Conservation (phyloP, 305 asterid species). For the Fraxinus sp. region DNA sequence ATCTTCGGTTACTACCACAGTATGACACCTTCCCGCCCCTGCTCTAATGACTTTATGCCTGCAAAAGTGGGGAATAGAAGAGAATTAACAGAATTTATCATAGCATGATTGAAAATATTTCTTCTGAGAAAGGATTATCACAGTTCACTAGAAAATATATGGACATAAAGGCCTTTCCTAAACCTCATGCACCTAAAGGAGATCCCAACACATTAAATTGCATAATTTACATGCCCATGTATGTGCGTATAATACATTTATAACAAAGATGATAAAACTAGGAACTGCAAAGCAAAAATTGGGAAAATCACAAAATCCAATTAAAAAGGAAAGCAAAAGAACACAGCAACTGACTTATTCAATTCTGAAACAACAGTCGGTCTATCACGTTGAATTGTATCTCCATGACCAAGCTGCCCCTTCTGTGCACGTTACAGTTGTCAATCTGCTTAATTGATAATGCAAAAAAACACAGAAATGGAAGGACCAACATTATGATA, state of each 20-base stretch:
- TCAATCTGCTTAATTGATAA: conserved; percentile 13
- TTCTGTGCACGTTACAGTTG: conserved; percentile 44
- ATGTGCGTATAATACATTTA: neutral
- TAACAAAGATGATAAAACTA: neutral
- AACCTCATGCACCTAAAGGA: neutral
- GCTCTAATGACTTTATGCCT: conserved; percentile 76
- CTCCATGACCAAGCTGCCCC: conserved; percentile 99
- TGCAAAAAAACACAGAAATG: conserved; percentile 8
- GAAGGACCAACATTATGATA: neutral
- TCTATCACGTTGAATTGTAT: conserved; percentile 78
- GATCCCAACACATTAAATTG: neutral
- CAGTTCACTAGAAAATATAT: neutral
- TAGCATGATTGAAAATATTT: neutral
- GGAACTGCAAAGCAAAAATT: conserved; percentile 3
- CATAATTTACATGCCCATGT: neutral
- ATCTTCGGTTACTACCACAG: conserved; percentile 82
- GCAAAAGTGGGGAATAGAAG: conserved; percentile 17
- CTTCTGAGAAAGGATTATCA: neutral
- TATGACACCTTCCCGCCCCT: conserved; percentile 80
- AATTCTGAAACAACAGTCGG: conserved; percentile 83
- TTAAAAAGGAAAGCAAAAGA: neutral
- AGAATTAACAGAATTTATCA: conserved; percentile 6
- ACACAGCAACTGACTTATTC: conserved; percentile 52
- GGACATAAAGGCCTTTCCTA: neutral
- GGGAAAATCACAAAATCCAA: neutral